phyloP scores from a whole-genome alignment of 106 monocot genomes.

The Dactylorhiza incarnata region DNA sequence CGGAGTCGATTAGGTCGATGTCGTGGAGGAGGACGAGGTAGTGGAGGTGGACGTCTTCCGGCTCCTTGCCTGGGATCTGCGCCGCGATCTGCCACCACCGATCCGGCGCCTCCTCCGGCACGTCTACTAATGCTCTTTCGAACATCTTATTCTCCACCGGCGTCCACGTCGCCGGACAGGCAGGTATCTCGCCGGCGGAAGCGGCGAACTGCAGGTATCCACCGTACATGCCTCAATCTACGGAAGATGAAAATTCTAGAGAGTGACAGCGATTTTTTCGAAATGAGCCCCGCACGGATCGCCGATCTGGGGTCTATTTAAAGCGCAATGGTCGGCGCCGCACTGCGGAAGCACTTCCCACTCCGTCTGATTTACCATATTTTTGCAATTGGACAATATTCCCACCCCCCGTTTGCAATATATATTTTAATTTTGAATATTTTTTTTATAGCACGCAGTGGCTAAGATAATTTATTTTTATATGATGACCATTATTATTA shows the following conservation, averaged over 20 bases:
- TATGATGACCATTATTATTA: too few relatives aligned
- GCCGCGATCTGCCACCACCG: slow-evolving; percentile 33
- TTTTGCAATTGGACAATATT: too few relatives aligned
- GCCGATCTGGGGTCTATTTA: not conserved
- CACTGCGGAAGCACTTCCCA: too few relatives aligned
- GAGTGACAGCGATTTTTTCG: not conserved
- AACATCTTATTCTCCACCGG: slow-evolving; percentile 37
- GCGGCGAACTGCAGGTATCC: not conserved
- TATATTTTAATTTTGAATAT: too few relatives aligned
- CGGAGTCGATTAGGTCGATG: slow-evolving; percentile 34
- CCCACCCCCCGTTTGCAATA: too few relatives aligned
- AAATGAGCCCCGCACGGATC: not conserved
- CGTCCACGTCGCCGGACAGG: slow-evolving; percentile 18
- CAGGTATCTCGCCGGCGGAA: not conserved
- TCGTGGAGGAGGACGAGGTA: slow-evolving; percentile 37
- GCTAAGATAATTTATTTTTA: too few relatives aligned
- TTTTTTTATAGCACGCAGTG: too few relatives aligned
- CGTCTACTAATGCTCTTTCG: slow-evolving; percentile 33
- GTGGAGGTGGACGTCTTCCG: slow-evolving; percentile 22
- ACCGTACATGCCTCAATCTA: not conserved
- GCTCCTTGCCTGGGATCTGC: slow-evolving; percentile 28
- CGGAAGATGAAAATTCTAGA: not conserved
- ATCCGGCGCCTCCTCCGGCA: slow-evolving; percentile 34
- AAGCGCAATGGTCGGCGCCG: not conserved
- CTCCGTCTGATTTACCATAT: too few relatives aligned